Base-by-base conservation (phyloP, 169 alveolate genomes). In the Plasmodium reichenowi region DNA sequence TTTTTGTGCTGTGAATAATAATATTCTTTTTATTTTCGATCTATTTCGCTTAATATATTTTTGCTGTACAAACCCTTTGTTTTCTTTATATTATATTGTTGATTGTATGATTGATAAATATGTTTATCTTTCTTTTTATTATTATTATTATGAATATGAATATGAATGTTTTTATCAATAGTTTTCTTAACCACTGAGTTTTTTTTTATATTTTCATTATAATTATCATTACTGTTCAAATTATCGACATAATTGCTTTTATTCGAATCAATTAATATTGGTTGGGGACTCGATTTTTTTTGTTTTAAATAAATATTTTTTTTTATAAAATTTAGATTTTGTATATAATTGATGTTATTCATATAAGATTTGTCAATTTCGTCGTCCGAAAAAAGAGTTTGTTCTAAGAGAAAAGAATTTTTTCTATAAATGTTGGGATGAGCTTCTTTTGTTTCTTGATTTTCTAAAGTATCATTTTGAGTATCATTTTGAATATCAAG, bases 81-180 rank as follows among this genome's bases (percentile, higher is more conserved):
- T 29, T 58, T 80, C 29, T 58, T 66, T 9, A 83, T 83, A 68
- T 83, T 83, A 38, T 83, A 83, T 62, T 68, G 78, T 52, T 83
- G 72, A 50, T 45, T 62, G 47, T 83, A 83, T 15, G 91, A 83
- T 52, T 66, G 45, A 17, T 70, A 45, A 22, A 52, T 15, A 54
- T n/a, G 29, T 32, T 68, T 83, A n/a, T 67, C 70, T 83, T 83
- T 64, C n/a, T 67, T 68, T 4, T 32, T 22, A 72, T 47, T 47
- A 43, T n/a, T 17, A 67, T 2, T 32, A 3, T 29, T 29, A 29
- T 29, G 0, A 29, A 2, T 29, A 29, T 2, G 2, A 3, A 0
- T 3, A 32, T 4, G 0, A 32, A 32, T 32, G 32, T 72, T 68
- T 68, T 83, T 67, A 29, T 56, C 32, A 17, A 68, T 68, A 50